Percentiles rank a stretch among this genome's conserved stretches.
Evolutionary conservation across 2,329 filamentous ascomycete genomes (phyloP).

Genomic region (Calonectria naviculata): DNA sequence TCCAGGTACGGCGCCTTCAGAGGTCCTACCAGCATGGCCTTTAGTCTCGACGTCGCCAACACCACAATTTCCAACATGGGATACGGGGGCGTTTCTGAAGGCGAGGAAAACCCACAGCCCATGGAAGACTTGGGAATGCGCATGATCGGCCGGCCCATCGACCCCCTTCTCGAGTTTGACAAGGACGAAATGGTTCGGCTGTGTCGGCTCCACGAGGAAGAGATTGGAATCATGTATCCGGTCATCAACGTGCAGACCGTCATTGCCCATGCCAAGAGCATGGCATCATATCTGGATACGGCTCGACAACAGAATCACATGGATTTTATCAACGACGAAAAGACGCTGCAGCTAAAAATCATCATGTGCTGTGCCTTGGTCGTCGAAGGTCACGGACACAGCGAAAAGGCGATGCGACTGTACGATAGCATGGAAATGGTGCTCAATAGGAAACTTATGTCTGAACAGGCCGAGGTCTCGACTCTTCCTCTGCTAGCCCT

Average conservation of each 20-base stretch:
- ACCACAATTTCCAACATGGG: slow-evolving; percentile 91
- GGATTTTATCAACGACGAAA: slow-evolving; percentile 58
- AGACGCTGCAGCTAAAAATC: slow-evolving; percentile 81
- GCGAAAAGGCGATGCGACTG: slow-evolving; percentile 76
- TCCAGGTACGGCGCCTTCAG: slow-evolving; percentile 76
- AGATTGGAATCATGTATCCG: slow-evolving; percentile 93
- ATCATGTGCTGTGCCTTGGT: slow-evolving; percentile 83
- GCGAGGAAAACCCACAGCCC: slow-evolving; percentile 65
- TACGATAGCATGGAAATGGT: slow-evolving; percentile 81
- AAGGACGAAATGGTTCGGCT: slow-evolving; percentile 85
- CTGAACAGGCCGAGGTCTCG: slow-evolving; percentile 58
- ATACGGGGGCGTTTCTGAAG: slow-evolving; percentile 74
- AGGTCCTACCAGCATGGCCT: slow-evolving; percentile 86
- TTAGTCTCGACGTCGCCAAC: slow-evolving; percentile 88
- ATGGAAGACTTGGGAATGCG: slow-evolving; percentile 33
- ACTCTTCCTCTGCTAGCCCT: slow-evolving; percentile 64
- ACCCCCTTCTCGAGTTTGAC: slow-evolving; percentile 83
- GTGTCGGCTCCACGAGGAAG: slow-evolving; percentile 85
- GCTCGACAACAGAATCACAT: slow-evolving; percentile 48
- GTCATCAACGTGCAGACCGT: slow-evolving; percentile 80
- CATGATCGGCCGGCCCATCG: slow-evolving; percentile 58
- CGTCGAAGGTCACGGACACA: slow-evolving; percentile 83
- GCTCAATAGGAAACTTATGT: slow-evolving; percentile 74
- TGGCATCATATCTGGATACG: slow-evolving; percentile 79
- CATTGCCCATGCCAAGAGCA: slow-evolving; percentile 74